Conservation (phyloP, 441 rosid species). For the Melastoma candidum region DNA sequence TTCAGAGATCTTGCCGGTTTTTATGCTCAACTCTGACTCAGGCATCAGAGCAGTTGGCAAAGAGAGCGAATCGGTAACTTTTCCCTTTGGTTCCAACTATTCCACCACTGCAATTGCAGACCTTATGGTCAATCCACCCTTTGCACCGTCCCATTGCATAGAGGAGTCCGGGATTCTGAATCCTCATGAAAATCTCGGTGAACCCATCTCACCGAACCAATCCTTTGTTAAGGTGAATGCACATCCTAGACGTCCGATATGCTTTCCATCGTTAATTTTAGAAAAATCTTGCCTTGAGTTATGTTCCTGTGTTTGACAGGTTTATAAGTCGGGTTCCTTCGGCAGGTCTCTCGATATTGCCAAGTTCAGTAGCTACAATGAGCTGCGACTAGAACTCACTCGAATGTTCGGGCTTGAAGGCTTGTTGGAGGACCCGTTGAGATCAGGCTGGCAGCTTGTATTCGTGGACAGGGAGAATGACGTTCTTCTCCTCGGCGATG, state of each 20-base stretch:
- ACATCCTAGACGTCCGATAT: no score
- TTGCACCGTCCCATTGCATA: slow-evolving; percentile 66
- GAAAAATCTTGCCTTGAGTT: no score
- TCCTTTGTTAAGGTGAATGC: slow-evolving; percentile 89
- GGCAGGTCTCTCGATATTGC: slow-evolving; percentile 91
- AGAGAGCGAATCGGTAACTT: slow-evolving; percentile 54
- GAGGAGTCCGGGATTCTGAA: slow-evolving; percentile 80
- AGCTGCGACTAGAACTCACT: slow-evolving; percentile 91
- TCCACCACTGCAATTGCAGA: slow-evolving; percentile 45
- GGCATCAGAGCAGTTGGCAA: slow-evolving; percentile 68
- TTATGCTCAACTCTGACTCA: slow-evolving; percentile 72
- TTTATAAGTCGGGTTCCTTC: slow-evolving; percentile 85
- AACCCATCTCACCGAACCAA: slow-evolving; percentile 46
- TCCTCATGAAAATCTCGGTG: slow-evolving; percentile 62
- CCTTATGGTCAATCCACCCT: slow-evolving; percentile 62
- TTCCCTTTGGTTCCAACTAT: slow-evolving; percentile 62
- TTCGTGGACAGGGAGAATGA: slow-evolving; percentile 99
- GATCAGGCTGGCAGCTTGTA: slow-evolving; percentile 99
- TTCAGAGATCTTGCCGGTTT: slow-evolving; percentile 81
- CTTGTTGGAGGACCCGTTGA: slow-evolving; percentile 88
- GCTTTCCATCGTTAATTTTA: no score
- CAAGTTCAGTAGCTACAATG: slow-evolving; percentile 94
- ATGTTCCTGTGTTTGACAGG: slow-evolving; percentile 28
- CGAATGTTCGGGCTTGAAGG: slow-evolving; percentile 98
- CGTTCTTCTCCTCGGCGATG: slow-evolving; percentile 98